Evolutionary conservation across 768 basidiomycete genomes (phyloP).

Genomic region (Leccinum variicolor): DNA sequence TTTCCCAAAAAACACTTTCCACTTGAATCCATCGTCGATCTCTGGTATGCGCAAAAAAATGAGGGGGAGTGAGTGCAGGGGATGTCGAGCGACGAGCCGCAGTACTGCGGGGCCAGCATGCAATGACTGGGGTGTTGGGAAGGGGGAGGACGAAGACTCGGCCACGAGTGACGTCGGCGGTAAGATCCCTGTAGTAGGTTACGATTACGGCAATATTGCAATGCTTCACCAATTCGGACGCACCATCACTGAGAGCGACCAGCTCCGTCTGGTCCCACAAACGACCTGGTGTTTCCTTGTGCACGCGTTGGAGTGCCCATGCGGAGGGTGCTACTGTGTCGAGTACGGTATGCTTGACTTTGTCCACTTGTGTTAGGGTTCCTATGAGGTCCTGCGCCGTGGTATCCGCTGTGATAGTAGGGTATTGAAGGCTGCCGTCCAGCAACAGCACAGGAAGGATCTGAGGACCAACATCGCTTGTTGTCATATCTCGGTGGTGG

Average conservation of each 20-base stretch:
- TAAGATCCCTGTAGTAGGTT: slow-evolving; percentile 43
- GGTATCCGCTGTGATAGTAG: slow-evolving; percentile 50
- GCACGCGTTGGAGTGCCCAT: slow-evolving; percentile 70
- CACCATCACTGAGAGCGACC: slow-evolving; percentile 61
- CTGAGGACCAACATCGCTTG: slow-evolving; percentile 34
- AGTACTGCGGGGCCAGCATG: slow-evolving; percentile 43
- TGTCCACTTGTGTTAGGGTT: slow-evolving; percentile 42
- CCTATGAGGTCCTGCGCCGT: slow-evolving; percentile 61
- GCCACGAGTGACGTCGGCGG: slow-evolving; percentile 25
- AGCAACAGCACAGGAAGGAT: slow-evolving; percentile 61
- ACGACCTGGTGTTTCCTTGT: slow-evolving; percentile 55
- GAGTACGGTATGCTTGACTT: slow-evolving; percentile 47
- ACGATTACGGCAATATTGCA: neutral
- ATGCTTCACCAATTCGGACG: slow-evolving; percentile 8
- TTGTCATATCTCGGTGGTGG: slow-evolving; percentile 10
- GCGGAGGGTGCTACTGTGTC: slow-evolving; percentile 49
- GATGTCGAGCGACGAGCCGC: too few species aligned
- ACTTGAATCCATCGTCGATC: slow-evolving; percentile 68
- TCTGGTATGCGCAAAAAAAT: slow-evolving; percentile 70
- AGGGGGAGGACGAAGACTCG: slow-evolving; percentile 31
- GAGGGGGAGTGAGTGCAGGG: slow-evolving; percentile 37
- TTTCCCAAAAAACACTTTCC: slow-evolving; percentile 63
- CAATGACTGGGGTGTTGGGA: slow-evolving; percentile 64
- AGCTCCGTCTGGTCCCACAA: slow-evolving; percentile 74
- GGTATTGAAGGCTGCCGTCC: slow-evolving; percentile 60